Percentiles rank a stretch among this genome's conserved stretches.
phyloP scores from a whole-genome alignment of 139 green algal species.

The Axilococcus clingmanii region DNA sequence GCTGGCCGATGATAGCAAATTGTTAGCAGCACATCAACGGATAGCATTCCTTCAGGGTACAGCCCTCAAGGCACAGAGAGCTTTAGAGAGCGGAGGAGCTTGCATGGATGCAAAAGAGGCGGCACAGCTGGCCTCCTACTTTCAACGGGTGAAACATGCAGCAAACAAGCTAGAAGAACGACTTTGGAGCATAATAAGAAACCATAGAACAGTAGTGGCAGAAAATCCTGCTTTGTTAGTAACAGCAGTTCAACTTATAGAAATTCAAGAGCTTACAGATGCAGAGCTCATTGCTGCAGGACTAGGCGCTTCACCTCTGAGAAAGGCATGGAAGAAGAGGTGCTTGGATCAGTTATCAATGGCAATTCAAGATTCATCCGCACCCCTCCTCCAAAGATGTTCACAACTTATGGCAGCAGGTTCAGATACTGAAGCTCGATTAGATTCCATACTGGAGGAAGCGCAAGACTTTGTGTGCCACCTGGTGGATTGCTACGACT shows the following conservation, averaged over 20 bases:
- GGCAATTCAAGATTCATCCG: conserved; percentile 30
- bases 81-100: conserved; percentile 22
- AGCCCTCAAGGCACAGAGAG: conserved; percentile 47
- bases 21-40: conserved; percentile 28
- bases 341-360: conserved; percentile 36
- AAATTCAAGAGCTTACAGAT: conserved; percentile 67
- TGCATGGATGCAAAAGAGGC: background rate
- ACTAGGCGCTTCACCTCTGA: conserved; percentile 10
- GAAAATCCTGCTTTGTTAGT: conserved; percentile 62
- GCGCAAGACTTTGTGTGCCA: conserved; percentile 29
- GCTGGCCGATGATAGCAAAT: conserved; percentile 23
- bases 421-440: conserved; percentile 26
- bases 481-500: conserved; percentile 30
- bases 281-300: conserved; percentile 30
- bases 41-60: conserved; percentile 58
- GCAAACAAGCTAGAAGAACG: conserved; percentile 57
- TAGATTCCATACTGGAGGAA: conserved; percentile 39
- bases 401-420: conserved; percentile 28
- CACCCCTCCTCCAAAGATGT: conserved; percentile 36
- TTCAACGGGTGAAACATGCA: conserved; percentile 30
- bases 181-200: conserved; percentile 51
- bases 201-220: conserved; percentile 41
- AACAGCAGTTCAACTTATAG: conserved; percentile 54
- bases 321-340: conserved; percentile 36
- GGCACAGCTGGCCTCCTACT: background rate